These are phyloP conservation scores for Kodamaea lidongshanica DNA, from an alignment of 805 yeast genomes.

Conservation along the genomic window DNA sequence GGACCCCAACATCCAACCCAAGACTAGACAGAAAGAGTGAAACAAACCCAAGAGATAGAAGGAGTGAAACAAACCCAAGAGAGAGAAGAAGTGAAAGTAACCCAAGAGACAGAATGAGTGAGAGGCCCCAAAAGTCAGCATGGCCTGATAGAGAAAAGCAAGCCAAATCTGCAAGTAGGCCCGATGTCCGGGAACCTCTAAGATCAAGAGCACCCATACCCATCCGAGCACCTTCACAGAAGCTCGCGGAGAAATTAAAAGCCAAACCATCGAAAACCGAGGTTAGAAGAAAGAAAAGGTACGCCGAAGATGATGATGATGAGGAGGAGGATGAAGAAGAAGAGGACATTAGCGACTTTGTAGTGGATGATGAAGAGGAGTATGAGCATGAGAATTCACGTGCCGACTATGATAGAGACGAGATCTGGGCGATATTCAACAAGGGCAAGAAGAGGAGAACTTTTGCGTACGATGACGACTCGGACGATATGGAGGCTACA, in stretches of 20 bases:
- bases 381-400: conserved; percentile 4
- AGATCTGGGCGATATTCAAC: conserved; percentile 83
- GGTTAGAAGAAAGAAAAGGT: conserved; percentile 11
- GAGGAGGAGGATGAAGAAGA: conserved; percentile 10
- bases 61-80: neutral
- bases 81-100: neutral
- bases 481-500: conserved; percentile 87
- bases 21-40: neutral
- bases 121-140: neutral
- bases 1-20: conserved; percentile 2
- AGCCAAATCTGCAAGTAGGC: neutral
- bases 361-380: conserved; percentile 40
- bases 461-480: conserved; percentile 40
- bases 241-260: conserved; percentile 38
- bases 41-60: neutral
- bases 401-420: conserved; percentile 68
- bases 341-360: conserved; percentile 49
- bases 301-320: conserved; percentile 21
- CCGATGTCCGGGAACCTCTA: no score
- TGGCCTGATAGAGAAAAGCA: neutral
- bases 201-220: conserved; percentile 32
- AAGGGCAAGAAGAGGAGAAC: conserved; percentile 50
- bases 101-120: neutral
- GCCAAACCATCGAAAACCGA: conserved; percentile 19
- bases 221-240: conserved; percentile 53